A percentile compares a stretch with the other conserved stretches of the same genome.
These are phyloP conservation scores for Alternaria triticina DNA, from an alignment of 2,329 filamentous ascomycete genomes.

Conservation along the genomic window DNA sequence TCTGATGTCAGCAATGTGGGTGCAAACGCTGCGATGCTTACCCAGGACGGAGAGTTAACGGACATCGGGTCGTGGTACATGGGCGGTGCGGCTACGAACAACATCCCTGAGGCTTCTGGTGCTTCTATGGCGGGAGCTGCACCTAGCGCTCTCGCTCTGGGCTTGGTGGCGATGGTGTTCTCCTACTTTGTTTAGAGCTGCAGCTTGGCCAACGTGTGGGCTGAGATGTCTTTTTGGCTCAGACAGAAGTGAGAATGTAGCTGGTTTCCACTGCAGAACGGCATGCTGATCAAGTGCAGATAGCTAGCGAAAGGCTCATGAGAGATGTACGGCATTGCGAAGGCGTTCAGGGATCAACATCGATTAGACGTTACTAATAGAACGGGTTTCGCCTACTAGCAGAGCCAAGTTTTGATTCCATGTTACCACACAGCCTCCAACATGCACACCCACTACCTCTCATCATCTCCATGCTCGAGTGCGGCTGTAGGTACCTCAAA, in stretches of 20 bases:
- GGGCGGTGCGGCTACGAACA: constrained; percentile 51
- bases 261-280: background rate
- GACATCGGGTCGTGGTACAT: constrained; percentile 81
- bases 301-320: background rate
- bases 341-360: background rate
- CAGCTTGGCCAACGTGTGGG: too few relatives aligned
- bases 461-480: background rate
- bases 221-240: too few relatives aligned
- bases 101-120: constrained; percentile 6
- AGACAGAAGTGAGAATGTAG: background rate
- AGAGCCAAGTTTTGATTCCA: background rate
- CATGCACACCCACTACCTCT: background rate
- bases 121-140: background rate
- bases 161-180: background rate
- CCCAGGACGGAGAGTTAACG: constrained; percentile 70
- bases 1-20: constrained; percentile 75
- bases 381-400: background rate
- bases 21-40: constrained; percentile 73
- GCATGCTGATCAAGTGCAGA: background rate
- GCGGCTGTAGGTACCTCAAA: constrained; percentile 15
- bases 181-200: background rate
- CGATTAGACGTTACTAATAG: background rate
- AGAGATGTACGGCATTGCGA: background rate
- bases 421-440: background rate
- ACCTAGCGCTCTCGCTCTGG: background rate